A percentile compares a stretch with the other conserved stretches of the same genome.
Evolutionary conservation across 768 basidiomycete genomes (phyloP).

Genomic region (Boletus subcaerulescens): DNA sequence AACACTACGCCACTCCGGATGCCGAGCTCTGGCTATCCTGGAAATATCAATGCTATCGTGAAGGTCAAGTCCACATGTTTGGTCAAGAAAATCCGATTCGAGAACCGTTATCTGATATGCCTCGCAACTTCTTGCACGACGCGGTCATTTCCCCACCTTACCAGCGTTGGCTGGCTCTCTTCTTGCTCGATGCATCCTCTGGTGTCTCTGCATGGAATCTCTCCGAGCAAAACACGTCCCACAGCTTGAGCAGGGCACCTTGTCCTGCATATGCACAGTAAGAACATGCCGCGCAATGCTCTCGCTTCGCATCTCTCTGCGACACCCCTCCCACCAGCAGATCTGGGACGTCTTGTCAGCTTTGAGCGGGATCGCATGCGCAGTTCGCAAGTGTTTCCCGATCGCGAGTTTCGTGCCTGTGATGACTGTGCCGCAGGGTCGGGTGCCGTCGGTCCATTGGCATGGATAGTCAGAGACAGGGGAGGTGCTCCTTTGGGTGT

Average conservation of each 20-base stretch:
- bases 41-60: background rate
- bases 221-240: slow-evolving; percentile 19
- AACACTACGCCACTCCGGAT: no score
- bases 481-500: background rate
- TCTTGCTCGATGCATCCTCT: background rate
- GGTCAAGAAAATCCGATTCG: background rate
- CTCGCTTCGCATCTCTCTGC: slow-evolving; percentile 21
- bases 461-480: background rate
- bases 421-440: background rate
- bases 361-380: slow-evolving; percentile 7
- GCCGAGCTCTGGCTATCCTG: background rate
- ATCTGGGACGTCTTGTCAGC: slow-evolving; percentile 3
- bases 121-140: background rate
- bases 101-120: background rate
- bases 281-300: slow-evolving; percentile 27
- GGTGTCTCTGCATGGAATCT: slow-evolving; percentile 27
- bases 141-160: background rate
- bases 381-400: slow-evolving; percentile 5
- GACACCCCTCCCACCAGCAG: slow-evolving; percentile 21
- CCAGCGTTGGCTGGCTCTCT: background rate
- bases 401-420: slow-evolving; percentile 9
- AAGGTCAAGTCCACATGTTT: background rate
- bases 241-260: slow-evolving; percentile 18
- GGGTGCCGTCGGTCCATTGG: slow-evolving; percentile 5
- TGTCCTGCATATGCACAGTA: slow-evolving; percentile 21